Evolutionary conservation across 129 eudicot species (phyloP).

Genomic region (Glebionis coronaria): DNA sequence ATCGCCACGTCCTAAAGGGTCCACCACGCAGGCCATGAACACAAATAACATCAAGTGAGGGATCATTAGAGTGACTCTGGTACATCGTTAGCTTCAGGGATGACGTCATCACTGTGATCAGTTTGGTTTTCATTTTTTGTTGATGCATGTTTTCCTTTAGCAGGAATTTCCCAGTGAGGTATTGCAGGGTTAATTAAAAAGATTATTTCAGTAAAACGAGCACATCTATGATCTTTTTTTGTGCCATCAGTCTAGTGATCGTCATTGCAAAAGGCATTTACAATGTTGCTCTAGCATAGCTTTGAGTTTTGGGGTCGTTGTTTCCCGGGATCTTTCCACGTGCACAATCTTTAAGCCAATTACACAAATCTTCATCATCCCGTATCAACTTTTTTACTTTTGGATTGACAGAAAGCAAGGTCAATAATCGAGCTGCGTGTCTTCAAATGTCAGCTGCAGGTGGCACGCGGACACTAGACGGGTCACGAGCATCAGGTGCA

Average conservation of each 20-base stretch:
- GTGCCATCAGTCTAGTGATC: constrained; percentile 30
- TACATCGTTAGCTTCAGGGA: constrained; percentile 19
- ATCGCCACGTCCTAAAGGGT: constrained; percentile 92
- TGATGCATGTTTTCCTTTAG: constrained; percentile 23
- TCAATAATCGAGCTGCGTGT: constrained; percentile 85
- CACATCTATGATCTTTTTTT: constrained; percentile 36
- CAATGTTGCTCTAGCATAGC: constrained; percentile 91
- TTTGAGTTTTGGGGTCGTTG: constrained; percentile 82
- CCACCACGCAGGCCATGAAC: constrained; percentile 98
- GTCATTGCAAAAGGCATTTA: constrained; percentile 63
- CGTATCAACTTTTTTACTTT: constrained; percentile 66
- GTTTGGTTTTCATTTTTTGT: constrained; percentile 20
- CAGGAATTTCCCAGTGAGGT: constrained; percentile 79
- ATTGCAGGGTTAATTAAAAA: constrained; percentile 75
- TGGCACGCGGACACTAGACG: constrained; percentile 67
- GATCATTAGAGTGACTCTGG: constrained; percentile 31
- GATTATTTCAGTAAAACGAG: constrained; percentile 78
- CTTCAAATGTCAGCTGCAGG: constrained; percentile 77
- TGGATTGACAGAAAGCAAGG: constrained; percentile 80
- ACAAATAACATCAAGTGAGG: constrained; percentile 74
- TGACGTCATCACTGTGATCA: constrained; percentile 23
- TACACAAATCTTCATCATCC: constrained; percentile 64
- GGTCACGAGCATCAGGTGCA: constrained; percentile 38
- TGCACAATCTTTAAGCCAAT: constrained; percentile 98
- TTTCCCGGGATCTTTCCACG: constrained; percentile 75